phyloP scores from a whole-genome alignment of 2,329 filamentous ascomycete species.

The Aspergillus neotritici region DNA sequence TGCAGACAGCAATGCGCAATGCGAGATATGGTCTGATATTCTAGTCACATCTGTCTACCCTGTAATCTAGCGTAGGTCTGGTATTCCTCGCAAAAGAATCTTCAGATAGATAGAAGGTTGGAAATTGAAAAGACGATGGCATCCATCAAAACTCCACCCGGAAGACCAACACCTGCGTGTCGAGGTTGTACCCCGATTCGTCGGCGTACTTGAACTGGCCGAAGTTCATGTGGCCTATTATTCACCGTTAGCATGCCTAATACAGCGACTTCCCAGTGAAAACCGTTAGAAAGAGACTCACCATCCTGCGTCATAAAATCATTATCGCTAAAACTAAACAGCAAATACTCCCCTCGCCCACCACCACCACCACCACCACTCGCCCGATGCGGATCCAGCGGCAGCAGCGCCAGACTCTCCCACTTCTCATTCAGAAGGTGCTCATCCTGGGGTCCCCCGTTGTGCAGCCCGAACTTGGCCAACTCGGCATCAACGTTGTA shows the following conservation, averaged over 20 bases:
- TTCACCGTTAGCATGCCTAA: slow-evolving; percentile 7
- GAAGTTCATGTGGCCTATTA: slow-evolving; percentile 50
- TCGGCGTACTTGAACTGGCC: slow-evolving; percentile 55
- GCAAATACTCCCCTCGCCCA: slow-evolving; percentile 57
- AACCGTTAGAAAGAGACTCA: slow-evolving; percentile 18
- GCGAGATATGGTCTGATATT: background rate
- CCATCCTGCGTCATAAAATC: slow-evolving; percentile 71
- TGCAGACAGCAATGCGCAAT: slow-evolving; percentile 1
- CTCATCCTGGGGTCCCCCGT: slow-evolving; percentile 57
- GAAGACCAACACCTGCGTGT: slow-evolving; percentile 61
- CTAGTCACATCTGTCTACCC: background rate
- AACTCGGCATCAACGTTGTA: slow-evolving; percentile 63
- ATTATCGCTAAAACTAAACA: slow-evolving; percentile 65
- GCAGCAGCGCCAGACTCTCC: slow-evolving; percentile 62
- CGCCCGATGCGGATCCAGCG: slow-evolving; percentile 45
- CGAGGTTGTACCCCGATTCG: slow-evolving; percentile 51
- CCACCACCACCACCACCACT: background rate
- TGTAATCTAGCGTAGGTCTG: background rate
- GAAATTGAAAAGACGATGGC: background rate
- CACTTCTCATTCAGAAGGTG: slow-evolving; percentile 68
- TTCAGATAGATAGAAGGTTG: background rate
- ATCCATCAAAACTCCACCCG: slow-evolving; percentile 20
- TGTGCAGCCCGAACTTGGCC: slow-evolving; percentile 60
- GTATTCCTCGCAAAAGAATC: background rate
- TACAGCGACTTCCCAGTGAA: background rate